These are phyloP conservation scores for Raphanus hybrid DNA, from an alignment of 441 rosid species.

Conservation along the genomic window DNA sequence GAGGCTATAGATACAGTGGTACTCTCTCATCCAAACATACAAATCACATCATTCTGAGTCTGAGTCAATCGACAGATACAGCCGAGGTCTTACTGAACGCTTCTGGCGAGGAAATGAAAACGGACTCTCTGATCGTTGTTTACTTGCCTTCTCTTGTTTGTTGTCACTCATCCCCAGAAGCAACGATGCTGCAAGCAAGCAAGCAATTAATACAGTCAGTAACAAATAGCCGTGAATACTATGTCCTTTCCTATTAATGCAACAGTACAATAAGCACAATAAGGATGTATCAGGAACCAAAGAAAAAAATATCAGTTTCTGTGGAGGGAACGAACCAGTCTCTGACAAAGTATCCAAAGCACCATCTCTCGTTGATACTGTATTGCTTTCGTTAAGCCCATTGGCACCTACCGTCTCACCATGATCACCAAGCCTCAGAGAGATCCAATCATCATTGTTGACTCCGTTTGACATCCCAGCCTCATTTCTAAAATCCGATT, in stretches of 20 bases:
- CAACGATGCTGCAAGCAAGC: slow-evolving; percentile 71
- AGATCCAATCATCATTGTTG: slow-evolving; percentile 80
- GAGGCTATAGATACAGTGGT: slow-evolving; percentile 18
- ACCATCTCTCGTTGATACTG: slow-evolving; percentile 53
- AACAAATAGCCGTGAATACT: background rate
- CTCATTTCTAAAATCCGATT: slow-evolving; percentile 61
- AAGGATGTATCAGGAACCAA: background rate
- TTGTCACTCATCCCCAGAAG: slow-evolving; percentile 70
- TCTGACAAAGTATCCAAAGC: slow-evolving; percentile 61
- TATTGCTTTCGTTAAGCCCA: slow-evolving; percentile 50
- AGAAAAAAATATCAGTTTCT: background rate
- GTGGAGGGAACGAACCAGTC: slow-evolving; percentile 63
- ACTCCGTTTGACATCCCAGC: slow-evolving; percentile 71
- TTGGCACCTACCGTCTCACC: slow-evolving; percentile 50
- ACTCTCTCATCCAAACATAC: slow-evolving; percentile 18
- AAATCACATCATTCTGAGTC: slow-evolving; percentile 61
- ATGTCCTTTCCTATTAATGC: background rate
- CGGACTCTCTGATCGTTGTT: slow-evolving; percentile 74
- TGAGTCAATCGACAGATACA: slow-evolving; percentile 73
- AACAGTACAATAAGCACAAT: background rate
- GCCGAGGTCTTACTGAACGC: slow-evolving; percentile 84
- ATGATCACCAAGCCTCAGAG: slow-evolving; percentile 86
- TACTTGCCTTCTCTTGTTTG: slow-evolving; percentile 65
- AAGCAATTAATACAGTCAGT: slow-evolving; percentile 32
- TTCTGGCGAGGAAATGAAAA: slow-evolving; percentile 80